Conservation (phyloP, 192 early-diverging fungal species). For the Dissophora globulifera region DNA sequence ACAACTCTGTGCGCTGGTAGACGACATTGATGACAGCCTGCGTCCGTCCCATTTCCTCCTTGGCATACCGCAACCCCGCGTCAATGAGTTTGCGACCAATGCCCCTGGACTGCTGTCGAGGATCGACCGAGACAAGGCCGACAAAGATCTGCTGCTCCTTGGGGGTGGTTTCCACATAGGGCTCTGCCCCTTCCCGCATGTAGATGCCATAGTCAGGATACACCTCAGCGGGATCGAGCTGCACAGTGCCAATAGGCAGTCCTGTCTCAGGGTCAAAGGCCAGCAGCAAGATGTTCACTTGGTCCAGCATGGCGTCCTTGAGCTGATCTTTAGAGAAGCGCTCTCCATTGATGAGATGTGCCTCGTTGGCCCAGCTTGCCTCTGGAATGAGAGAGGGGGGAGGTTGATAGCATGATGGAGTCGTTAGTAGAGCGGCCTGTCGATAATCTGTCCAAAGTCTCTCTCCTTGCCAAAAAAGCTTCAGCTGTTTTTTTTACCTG, state of each 20-base stretch:
- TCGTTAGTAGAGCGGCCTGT: no score
- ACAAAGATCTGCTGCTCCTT: slow-evolving; percentile 45
- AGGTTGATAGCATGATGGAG: background rate
- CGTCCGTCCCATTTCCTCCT: slow-evolving; percentile 36
- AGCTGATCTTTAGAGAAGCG: slow-evolving; percentile 39
- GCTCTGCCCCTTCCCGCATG: background rate
- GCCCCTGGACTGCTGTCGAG: slow-evolving; percentile 52
- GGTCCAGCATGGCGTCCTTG: slow-evolving; percentile 22
- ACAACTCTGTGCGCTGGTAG: slow-evolving; percentile 47
- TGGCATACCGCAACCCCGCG: slow-evolving; percentile 35
- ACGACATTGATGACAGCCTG: slow-evolving; percentile 51
- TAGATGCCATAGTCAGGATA: slow-evolving; percentile 27
- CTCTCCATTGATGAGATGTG: slow-evolving; percentile 37
- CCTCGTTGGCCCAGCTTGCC: slow-evolving; percentile 22
- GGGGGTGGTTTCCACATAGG: background rate
- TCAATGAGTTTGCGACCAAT: slow-evolving; percentile 57
- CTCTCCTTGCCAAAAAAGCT: no score
- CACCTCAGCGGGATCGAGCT: slow-evolving; percentile 37
- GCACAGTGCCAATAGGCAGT: slow-evolving; percentile 54
- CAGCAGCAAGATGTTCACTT: slow-evolving; percentile 43
- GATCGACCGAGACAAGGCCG: slow-evolving; percentile 55
- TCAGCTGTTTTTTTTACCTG: no score
- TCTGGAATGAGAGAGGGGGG: background rate
- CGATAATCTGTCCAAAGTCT: no score
- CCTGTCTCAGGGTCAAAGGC: slow-evolving; percentile 45